Evolutionary conservation across 805 yeast species (phyloP).

Genomic region (Wickerhamiella spandovensis): DNA sequence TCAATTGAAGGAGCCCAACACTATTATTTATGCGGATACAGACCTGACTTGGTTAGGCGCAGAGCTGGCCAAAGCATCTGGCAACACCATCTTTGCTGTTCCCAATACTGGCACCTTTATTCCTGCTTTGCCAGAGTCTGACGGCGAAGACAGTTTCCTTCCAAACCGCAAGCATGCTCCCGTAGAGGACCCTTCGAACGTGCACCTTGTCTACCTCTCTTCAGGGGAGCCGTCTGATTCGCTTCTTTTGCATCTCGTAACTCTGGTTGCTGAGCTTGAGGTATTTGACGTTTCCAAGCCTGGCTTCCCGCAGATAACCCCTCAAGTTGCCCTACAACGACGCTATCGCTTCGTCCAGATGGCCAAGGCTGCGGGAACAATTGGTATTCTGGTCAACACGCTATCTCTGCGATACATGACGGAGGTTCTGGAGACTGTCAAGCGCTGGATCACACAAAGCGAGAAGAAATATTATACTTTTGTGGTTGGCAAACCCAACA

Average conservation of each 20-base stretch:
- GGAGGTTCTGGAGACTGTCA: conserved; percentile 47
- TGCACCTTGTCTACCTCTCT: conserved; percentile 39
- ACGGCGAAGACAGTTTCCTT: conserved; percentile 1
- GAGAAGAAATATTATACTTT: conserved; percentile 88
- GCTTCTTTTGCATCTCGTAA: conserved; percentile 56
- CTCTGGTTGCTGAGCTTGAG: conserved; percentile 37
- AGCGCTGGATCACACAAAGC: conserved; percentile 48
- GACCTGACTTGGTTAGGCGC: conserved; percentile 39
- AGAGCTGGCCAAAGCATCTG: conserved; percentile 22
- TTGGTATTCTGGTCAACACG: conserved; percentile 85
- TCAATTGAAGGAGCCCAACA: conserved; percentile 28
- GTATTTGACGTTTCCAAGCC: conserved; percentile 3
- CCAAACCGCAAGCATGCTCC: conserved; percentile 17
- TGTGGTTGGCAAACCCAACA: conserved; percentile 96
- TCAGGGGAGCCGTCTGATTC: conserved; percentile 61
- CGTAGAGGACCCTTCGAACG: conserved; percentile 20
- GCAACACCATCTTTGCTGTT: conserved; percentile 20
- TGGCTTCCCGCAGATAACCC: conserved; percentile 18
- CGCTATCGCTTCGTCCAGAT: conserved; percentile 77
- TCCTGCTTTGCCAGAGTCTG: conserved; percentile 6
- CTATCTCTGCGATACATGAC: conserved; percentile 67
- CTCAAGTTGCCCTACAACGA: conserved; percentile 67
- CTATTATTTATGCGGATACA: conserved; percentile 56
- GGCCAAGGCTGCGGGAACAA: conserved; percentile 82
- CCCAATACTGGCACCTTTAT: conserved; percentile 13